phyloP scores from a whole-genome alignment of 768 basidiomycete species.

The Auricularia sp. region DNA sequence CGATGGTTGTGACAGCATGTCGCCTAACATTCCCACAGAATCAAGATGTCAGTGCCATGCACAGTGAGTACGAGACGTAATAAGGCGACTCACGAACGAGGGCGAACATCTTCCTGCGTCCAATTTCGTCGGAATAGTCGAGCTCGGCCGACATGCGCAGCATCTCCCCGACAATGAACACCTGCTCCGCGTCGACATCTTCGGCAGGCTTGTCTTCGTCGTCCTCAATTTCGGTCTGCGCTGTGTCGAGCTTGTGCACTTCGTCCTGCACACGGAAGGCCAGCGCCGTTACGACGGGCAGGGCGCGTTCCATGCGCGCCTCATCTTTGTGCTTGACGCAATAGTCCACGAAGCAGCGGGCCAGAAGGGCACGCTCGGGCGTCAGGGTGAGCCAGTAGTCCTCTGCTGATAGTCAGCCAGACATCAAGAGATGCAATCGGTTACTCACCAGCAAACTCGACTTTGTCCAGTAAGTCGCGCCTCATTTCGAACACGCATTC shows the following conservation, averaged over 20 bases:
- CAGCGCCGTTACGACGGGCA: slow-evolving; percentile 78
- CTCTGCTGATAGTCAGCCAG: slow-evolving; percentile 32
- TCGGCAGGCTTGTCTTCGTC: slow-evolving; percentile 29
- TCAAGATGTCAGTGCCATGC: no score
- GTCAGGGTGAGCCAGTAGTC: slow-evolving; percentile 60
- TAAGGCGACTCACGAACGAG: slow-evolving; percentile 47
- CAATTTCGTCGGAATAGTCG: slow-evolving; percentile 90
- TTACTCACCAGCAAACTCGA: slow-evolving; percentile 59
- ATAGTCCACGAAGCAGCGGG: slow-evolving; percentile 72
- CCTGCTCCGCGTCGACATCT: slow-evolving; percentile 43
- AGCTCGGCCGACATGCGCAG: slow-evolving; percentile 66
- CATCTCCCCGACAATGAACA: slow-evolving; percentile 73
- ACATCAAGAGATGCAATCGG: neutral
- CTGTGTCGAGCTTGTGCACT: slow-evolving; percentile 51
- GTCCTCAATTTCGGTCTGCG: slow-evolving; percentile 16
- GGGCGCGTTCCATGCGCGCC: slow-evolving; percentile 48
- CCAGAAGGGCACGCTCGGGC: slow-evolving; percentile 70
- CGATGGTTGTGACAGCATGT: slow-evolving; percentile 65
- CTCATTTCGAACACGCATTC: slow-evolving; percentile 58
- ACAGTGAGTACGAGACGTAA: neutral
- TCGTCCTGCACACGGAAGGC: slow-evolving; percentile 64
- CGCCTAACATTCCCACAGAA: slow-evolving; percentile 32
- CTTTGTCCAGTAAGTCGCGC: slow-evolving; percentile 51
- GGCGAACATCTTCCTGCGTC: slow-evolving; percentile 76
- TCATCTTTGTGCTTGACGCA: slow-evolving; percentile 53